A percentile compares a stretch with the other conserved stretches of the same genome.
Evolutionary conservation across 2,329 filamentous ascomycete genomes (phyloP).

Genomic region (Nemania bipapillata): DNA sequence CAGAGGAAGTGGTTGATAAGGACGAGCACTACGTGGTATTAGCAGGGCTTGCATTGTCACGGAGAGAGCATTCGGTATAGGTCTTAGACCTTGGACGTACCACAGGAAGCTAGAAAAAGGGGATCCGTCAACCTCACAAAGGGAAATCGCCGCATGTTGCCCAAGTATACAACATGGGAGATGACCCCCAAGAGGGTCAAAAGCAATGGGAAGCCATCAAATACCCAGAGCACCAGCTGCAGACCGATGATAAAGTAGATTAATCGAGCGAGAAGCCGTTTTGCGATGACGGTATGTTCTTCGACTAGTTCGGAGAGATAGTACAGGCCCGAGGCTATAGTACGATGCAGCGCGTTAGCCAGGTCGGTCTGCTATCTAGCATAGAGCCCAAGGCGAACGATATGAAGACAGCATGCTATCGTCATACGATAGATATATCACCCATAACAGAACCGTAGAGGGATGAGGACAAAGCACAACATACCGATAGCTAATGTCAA

Average conservation of each 20-base stretch:
- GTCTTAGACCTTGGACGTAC: conserved; percentile 64
- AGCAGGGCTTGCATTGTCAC: conserved; percentile 28
- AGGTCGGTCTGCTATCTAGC: not conserved
- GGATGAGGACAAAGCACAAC: conserved; percentile 37
- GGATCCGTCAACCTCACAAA: conserved; percentile 89
- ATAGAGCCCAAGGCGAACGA: not conserved
- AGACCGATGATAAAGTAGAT: conserved; percentile 84
- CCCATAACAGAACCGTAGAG: too few relatives aligned
- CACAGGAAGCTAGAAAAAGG: conserved; percentile 83
- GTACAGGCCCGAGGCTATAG: conserved; percentile 89
- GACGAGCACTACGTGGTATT: conserved; percentile 73
- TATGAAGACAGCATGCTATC: not conserved
- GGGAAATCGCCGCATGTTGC: conserved; percentile 80
- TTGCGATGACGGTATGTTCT: conserved; percentile 93
- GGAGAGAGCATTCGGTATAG: not conserved
- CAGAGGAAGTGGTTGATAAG: conserved; percentile 92
- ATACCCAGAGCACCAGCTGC: conserved; percentile 77
- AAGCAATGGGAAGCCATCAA: conserved; percentile 86
- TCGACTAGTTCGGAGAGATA: conserved; percentile 98
- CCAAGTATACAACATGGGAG: conserved; percentile 86
- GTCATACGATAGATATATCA: not conserved
- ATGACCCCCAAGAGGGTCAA: conserved; percentile 79
- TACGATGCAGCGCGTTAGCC: conserved; percentile 40
- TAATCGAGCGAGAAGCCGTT: conserved; percentile 82
- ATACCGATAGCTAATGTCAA: conserved; percentile 91